Evolutionary conservation across 208 protist genomes (phyloP).

Genomic region (Jaenimonas drosophilae): DNA sequence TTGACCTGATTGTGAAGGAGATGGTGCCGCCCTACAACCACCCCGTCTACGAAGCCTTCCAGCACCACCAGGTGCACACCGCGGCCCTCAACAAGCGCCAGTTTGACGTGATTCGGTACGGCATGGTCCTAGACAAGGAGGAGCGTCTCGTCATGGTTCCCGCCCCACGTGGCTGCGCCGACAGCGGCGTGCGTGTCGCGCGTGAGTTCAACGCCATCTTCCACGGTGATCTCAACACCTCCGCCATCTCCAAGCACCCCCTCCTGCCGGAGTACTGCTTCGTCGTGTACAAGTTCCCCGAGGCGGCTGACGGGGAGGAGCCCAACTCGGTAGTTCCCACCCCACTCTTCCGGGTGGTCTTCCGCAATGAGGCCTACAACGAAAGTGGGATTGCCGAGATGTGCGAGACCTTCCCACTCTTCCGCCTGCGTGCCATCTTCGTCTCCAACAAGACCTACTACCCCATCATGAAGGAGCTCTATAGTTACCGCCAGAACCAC

Average conservation of each 20-base stretch:
- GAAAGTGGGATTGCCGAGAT: constrained; percentile 10
- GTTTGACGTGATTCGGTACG: constrained; percentile 79
- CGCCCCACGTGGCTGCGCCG: constrained; percentile 33
- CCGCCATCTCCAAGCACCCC: constrained; percentile 32
- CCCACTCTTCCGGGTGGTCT: constrained; percentile 69
- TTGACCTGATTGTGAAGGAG: constrained; percentile 55
- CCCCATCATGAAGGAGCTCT: constrained; percentile 10
- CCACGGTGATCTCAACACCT: constrained; percentile 12
- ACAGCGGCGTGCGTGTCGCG: constrained; percentile 38
- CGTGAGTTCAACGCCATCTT: constrained; percentile 51
- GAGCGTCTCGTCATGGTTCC: constrained; percentile 53
- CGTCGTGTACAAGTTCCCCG: constrained; percentile 56
- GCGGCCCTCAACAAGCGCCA: constrained; percentile 48
- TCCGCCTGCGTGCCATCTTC: constrained; percentile 65
- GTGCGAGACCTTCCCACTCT: constrained; percentile 35
- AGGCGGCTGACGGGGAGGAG: not conserved
- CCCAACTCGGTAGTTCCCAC: constrained; percentile 5
- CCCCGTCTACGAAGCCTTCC: constrained; percentile 38
- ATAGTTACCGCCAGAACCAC: constrained; percentile 9
- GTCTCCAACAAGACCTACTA: constrained; percentile 47
- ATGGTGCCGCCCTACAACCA: constrained; percentile 38
- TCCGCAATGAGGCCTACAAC: constrained; percentile 66
- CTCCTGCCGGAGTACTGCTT: constrained; percentile 72
- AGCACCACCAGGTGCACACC: constrained; percentile 43
- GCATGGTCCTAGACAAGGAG: constrained; percentile 57